These are phyloP conservation scores for Candida cerambycidarum DNA, from an alignment of 805 yeast species.

Conservation along the genomic window DNA sequence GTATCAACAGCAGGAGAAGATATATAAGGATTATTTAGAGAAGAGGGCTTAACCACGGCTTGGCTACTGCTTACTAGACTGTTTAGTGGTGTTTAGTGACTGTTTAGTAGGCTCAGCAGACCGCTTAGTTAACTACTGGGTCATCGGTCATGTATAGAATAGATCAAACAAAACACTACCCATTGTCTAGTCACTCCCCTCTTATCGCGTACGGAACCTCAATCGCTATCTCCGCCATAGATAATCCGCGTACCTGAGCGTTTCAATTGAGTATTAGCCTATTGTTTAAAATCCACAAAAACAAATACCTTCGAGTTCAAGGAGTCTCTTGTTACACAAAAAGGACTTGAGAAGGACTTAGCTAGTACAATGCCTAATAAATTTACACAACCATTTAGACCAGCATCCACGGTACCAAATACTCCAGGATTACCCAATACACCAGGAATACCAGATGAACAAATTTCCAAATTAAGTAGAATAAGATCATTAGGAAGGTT, in stretches of 20 bases:
- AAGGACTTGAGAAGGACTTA: too few species aligned
- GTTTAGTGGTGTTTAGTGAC: too few species aligned
- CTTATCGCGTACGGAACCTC: not conserved
- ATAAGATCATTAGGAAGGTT: conserved; percentile 21
- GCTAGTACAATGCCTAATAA: not conserved
- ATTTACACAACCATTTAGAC: too few species aligned
- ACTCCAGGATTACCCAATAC: conserved; percentile 11
- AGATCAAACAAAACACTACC: too few species aligned
- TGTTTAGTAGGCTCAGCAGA: too few species aligned
- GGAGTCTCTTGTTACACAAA: too few species aligned
- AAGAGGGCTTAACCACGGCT: too few species aligned
- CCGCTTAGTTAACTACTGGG: too few species aligned
- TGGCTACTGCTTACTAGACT: too few species aligned
- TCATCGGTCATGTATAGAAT: too few species aligned
- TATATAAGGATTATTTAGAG: conserved; percentile 62
- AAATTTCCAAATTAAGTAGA: conserved; percentile 7
- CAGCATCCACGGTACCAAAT: conserved; percentile 8
- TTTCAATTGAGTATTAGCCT: not conserved
- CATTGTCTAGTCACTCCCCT: conserved; percentile 9
- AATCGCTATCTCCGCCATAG: too few species aligned
- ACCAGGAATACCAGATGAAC: conserved; percentile 5
- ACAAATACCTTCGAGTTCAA: not conserved
- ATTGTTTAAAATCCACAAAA: not conserved
- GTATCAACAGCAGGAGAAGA: conserved; percentile 77
- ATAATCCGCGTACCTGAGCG: too few species aligned